Evolutionary conservation across 148 eudicot species (phyloP), one percentile per base, ranked within the genome.

Genomic region (Rhododendron griersonianum): DNA sequence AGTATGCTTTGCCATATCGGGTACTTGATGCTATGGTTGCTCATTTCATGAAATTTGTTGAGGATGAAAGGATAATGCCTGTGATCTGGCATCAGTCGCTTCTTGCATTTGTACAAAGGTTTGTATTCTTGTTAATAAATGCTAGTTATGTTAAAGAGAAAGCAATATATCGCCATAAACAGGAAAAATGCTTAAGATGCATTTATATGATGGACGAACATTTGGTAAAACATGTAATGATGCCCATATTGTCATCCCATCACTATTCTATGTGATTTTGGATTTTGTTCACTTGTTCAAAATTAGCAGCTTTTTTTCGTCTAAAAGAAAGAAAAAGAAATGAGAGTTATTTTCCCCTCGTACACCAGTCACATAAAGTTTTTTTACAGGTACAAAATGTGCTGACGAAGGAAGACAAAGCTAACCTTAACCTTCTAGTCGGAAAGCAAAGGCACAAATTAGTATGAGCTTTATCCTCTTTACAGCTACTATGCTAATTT

Each of bases 1-100:
- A 94, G 87, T 94, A 95, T 88, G 90, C 96, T 84, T 88, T 97
- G 92, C 95, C 99, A 55, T 94, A 94, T 84, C 98, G 96, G 53
- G 99, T 95, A 86, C 85, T 97, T 87, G 99, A 95, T 90, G 98
- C 93, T 55, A 87, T 97, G 93, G 98, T 95, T 85, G 94, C 87
- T 84, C 99, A 97, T 91, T 97, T 97, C 89, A 89, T 93, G 94
- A 89, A 87, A 89, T 97, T 97, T 89, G 69, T 87, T 51, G 94
- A 93, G 7, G 99, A 97, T 45, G 88, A 94, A 74, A 94, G 98
- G 89, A 83, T 87, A 67, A 97, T 97, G 99, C 99, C 98, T 77
- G 98, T 95, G 77, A 95, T 95, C 82, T 97, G 99, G 99, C 98
- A 97, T 90, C 99, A 95, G 85, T 92, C 98, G 48, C 98, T 97